Evolutionary conservation across 2,329 filamentous ascomycete genomes (phyloP), one percentile per base, ranked within the genome.

Genomic region (Diaporthe sp.): DNA sequence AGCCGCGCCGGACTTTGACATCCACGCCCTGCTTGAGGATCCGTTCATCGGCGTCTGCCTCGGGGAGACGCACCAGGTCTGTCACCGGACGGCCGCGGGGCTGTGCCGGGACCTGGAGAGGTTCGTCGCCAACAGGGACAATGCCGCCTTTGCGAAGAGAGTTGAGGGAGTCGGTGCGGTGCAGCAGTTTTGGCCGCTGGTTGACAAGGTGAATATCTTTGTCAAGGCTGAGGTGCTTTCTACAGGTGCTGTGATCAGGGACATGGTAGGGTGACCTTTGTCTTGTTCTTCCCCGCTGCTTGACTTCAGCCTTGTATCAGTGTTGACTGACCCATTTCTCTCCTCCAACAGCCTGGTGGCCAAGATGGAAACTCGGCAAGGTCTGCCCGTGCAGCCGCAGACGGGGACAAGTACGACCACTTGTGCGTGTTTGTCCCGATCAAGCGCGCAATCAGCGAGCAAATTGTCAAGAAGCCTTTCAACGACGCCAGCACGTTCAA

Each of bases 381-480:
- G 19, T 67, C 61, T 46, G 61, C 61, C 28, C 42, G 61, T 25
- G 61, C 61, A 49, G 61, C 28, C 34, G 42, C 19, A n/a, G 61
- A 67, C 8, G 42, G 61, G 4, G 42, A 67, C 61, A 49, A 13
- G 44, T 67, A 42, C 42, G 61, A 67, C 28, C 61, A 67, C 7
- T n/a, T 67, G 28, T 67, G 61, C 28, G 61, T 67, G 9, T 12
- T 67, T 3, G 61, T 67, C 17, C 61, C 61, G 10, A 31, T 67
- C 25, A 49, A 67, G 61, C 61, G 61, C 13, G 61, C 61, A 13
- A 67, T 67, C 25, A 67, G 61, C 15, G 61, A 67, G 28, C 61
- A 67, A 19, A 67, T 67, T 1, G 61, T 67, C 17, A 67, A 67
- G 61, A 49, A 67, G 42, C 61, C 61, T 19, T 67, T 67, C 42